Percentiles rank a stretch among this genome's conserved stretches.
Evolutionary conservation across 2,329 filamentous ascomycete species (phyloP).

Genomic region (Ceratocystis lukuohia): DNA sequence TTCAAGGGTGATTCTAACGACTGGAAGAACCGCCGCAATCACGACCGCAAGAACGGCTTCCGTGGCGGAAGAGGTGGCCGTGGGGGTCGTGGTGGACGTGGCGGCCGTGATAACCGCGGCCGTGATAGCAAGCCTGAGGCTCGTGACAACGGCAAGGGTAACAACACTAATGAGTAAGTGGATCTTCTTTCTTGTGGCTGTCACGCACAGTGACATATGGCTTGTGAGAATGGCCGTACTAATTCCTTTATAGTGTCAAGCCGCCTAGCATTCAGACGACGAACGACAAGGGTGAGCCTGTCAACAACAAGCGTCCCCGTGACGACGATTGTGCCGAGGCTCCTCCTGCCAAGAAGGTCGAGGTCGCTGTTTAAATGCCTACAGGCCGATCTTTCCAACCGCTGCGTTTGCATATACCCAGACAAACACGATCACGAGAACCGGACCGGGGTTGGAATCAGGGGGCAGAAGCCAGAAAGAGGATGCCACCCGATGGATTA

Average conservation of each 20-base stretch:
- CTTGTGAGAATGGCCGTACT: not conserved
- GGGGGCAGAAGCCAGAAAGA: not conserved
- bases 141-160: slow-evolving; percentile 23
- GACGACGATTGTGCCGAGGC: slow-evolving; percentile 35
- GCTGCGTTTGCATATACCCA: not conserved
- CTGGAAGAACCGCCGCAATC: slow-evolving; percentile 51
- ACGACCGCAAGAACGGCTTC: slow-evolving; percentile 49
- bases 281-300: slow-evolving; percentile 28
- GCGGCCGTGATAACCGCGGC: slow-evolving; percentile 22
- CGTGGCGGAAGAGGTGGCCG: slow-evolving; percentile 33
- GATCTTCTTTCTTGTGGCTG: slow-evolving; percentile 14
- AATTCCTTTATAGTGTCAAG: slow-evolving; percentile 25
- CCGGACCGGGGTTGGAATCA: not conserved
- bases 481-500: not conserved
- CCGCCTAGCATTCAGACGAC: slow-evolving; percentile 35
- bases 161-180: slow-evolving; percentile 27
- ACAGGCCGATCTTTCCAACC: not conserved
- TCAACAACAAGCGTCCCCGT: slow-evolving; percentile 41
- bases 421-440: not conserved
- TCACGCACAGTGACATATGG: slow-evolving; percentile 14
- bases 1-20: slow-evolving; percentile 38
- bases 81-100: slow-evolving; percentile 31
- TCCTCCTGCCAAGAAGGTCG: slow-evolving; percentile 48
- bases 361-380: slow-evolving; percentile 28
- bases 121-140: slow-evolving; percentile 24